Conservation (phyloP, 1,139 yeast species). For the Candida glucosophila region DNA sequence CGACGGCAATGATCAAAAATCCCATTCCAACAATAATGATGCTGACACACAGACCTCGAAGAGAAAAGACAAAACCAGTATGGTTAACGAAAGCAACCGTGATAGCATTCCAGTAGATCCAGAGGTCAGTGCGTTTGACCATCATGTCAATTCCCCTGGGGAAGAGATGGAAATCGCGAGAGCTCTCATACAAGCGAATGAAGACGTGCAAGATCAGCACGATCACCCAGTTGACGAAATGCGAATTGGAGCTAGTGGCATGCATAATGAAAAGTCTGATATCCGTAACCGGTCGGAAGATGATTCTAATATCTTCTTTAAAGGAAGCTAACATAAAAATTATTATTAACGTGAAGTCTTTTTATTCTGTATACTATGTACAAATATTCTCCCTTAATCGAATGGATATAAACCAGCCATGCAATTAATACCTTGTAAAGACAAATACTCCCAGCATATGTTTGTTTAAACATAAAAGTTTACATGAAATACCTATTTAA, state of each 20-base stretch:
- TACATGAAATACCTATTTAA: constrained; percentile 1
- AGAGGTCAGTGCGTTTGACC: constrained; percentile 47
- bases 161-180: constrained; percentile 61
- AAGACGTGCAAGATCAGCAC: constrained; percentile 16
- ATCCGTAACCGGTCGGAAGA: constrained; percentile 8
- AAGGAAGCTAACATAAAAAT: no score
- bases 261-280: constrained; percentile 3
- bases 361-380: constrained; percentile 3
- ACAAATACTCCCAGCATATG: not conserved
- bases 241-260: constrained; percentile 1
- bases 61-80: constrained; percentile 11
- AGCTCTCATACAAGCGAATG: constrained; percentile 57
- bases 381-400: no score
- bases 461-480: not conserved
- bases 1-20: constrained; percentile 3
- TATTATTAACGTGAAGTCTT: constrained; percentile 4
- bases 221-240: constrained; percentile 3
- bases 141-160: constrained; percentile 28
- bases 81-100: constrained; percentile 9
- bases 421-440: not conserved
- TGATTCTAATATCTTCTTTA: constrained; percentile 21
- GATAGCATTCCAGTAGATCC: constrained; percentile 58
- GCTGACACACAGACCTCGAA: no score
- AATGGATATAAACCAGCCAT: no score
- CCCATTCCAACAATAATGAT: constrained; percentile 3